Conservation (phyloP, 2,329 filamentous ascomycete species). For the Malbranchea cinnamomea region DNA sequence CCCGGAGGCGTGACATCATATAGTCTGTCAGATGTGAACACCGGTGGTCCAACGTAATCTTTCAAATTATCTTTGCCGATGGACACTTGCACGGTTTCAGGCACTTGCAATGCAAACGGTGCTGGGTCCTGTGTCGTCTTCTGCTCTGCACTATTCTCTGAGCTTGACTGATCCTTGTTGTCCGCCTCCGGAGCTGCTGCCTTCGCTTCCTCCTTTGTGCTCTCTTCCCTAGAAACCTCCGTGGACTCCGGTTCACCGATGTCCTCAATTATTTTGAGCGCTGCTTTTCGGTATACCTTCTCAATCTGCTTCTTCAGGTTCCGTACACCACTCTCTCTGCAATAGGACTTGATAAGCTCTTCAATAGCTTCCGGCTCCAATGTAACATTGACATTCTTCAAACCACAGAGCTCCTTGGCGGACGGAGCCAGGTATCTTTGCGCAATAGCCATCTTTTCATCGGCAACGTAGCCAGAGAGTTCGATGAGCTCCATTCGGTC, state of each 20-base stretch:
- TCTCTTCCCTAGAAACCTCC: slow-evolving; percentile 52
- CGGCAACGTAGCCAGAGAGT: slow-evolving; percentile 87
- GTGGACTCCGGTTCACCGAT: slow-evolving; percentile 10
- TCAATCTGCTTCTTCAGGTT: slow-evolving; percentile 99
- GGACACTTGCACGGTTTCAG: slow-evolving; percentile 68
- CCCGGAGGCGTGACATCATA: slow-evolving; percentile 89
- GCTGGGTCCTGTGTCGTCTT: slow-evolving; percentile 7
- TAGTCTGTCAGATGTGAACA: slow-evolving; percentile 88
- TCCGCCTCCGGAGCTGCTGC: too few species aligned
- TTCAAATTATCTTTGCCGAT: slow-evolving; percentile 85
- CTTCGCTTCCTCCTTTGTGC: slow-evolving; percentile 74
- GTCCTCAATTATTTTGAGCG: slow-evolving; percentile 78
- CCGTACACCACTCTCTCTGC: slow-evolving; percentile 87
- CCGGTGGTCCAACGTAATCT: slow-evolving; percentile 89
- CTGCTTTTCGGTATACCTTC: slow-evolving; percentile 95
- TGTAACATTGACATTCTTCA: slow-evolving; percentile 83
- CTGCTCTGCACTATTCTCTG: slow-evolving; percentile 7
- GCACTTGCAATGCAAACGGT: slow-evolving; percentile 52
- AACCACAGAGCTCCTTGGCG: slow-evolving; percentile 82
- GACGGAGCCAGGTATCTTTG: slow-evolving; percentile 82
- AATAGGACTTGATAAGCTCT: slow-evolving; percentile 97
- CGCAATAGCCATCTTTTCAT: slow-evolving; percentile 98
- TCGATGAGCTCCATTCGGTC: slow-evolving; percentile 98
- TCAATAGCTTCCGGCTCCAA: slow-evolving; percentile 77
- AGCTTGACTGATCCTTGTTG: slow-evolving; percentile 44